Evolutionary conservation across 768 basidiomycete species (phyloP).

Genomic region (Suillus occidentalis): DNA sequence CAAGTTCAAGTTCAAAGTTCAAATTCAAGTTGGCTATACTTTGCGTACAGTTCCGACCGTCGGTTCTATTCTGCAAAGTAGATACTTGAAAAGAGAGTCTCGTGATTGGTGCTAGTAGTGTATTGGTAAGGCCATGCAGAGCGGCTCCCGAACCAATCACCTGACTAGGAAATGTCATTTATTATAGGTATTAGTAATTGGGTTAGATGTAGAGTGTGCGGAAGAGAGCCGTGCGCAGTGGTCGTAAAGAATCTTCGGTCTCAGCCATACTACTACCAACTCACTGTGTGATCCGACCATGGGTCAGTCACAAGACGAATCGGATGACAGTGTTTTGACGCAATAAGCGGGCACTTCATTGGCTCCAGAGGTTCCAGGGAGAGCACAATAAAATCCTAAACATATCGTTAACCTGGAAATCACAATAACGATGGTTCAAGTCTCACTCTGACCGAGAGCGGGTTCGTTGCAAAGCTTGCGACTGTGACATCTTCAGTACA

Average conservation of each 20-base stretch:
- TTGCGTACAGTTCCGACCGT: too few relatives aligned
- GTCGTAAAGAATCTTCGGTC: not conserved
- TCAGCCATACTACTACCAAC: slow-evolving; percentile 6
- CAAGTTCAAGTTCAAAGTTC: too few relatives aligned
- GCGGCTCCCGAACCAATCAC: not conserved
- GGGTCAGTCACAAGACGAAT: slow-evolving; percentile 63
- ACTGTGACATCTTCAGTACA: slow-evolving; percentile 38
- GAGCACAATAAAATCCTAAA: slow-evolving; percentile 59
- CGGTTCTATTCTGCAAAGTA: too few relatives aligned
- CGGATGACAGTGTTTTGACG: slow-evolving; percentile 45
- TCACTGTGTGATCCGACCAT: slow-evolving; percentile 30
- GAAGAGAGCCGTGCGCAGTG: not conserved
- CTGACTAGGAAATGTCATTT: not conserved
- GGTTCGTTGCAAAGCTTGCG: slow-evolving; percentile 47
- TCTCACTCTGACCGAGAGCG: slow-evolving; percentile 51
- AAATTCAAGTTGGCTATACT: too few relatives aligned
- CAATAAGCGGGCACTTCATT: slow-evolving; percentile 36
- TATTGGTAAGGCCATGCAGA: not conserved
- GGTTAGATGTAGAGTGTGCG: too few relatives aligned
- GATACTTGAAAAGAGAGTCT: too few relatives aligned
- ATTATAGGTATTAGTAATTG: not conserved
- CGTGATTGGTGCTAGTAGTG: too few relatives aligned
- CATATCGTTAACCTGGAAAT: not conserved
- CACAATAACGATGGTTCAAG: not conserved
- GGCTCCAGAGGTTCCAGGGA: slow-evolving; percentile 44